phyloP scores from a whole-genome alignment of 2,329 filamentous ascomycete species.

The Aspergillus transmontanensis region DNA sequence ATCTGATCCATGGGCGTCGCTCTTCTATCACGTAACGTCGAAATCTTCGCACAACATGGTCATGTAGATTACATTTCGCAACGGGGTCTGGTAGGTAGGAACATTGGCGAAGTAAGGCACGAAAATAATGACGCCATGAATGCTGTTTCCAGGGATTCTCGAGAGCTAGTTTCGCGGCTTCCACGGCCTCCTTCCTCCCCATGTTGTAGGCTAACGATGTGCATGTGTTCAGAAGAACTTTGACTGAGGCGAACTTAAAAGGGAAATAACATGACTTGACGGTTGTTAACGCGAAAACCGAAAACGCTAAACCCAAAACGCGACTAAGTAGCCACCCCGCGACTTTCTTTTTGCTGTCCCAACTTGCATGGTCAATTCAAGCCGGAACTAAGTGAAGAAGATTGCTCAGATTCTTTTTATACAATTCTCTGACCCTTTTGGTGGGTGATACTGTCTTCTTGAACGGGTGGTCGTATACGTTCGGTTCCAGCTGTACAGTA shows the following conservation, averaged over 20 bases:
- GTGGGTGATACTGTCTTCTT: not conserved
- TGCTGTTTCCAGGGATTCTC: not conserved
- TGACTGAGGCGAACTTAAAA: slow-evolving; percentile 15
- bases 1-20: slow-evolving; percentile 18
- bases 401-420: not conserved
- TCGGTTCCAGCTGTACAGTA: slow-evolving; percentile 1
- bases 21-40: slow-evolving; percentile 39
- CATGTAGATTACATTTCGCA: slow-evolving; percentile 53
- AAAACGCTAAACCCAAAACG: slow-evolving; percentile 29
- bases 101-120: slow-evolving; percentile 60
- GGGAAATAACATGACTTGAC: slow-evolving; percentile 19
- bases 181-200: not conserved
- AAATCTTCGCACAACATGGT: slow-evolving; percentile 53
- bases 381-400: not conserved
- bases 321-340: slow-evolving; percentile 26
- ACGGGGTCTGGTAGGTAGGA: slow-evolving; percentile 63
- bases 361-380: not conserved
- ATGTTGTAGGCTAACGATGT: not conserved
- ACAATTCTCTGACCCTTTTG: not conserved
- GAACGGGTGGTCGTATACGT: not conserved
- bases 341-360: slow-evolving; percentile 19
- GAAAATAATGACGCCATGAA: slow-evolving; percentile 52
- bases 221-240: not conserved
- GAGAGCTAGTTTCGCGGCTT: not conserved
- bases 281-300: slow-evolving; percentile 21